Evolutionary conservation across 208 protist genomes (phyloP).

Genomic region (Vickermania spadyakhi): DNA sequence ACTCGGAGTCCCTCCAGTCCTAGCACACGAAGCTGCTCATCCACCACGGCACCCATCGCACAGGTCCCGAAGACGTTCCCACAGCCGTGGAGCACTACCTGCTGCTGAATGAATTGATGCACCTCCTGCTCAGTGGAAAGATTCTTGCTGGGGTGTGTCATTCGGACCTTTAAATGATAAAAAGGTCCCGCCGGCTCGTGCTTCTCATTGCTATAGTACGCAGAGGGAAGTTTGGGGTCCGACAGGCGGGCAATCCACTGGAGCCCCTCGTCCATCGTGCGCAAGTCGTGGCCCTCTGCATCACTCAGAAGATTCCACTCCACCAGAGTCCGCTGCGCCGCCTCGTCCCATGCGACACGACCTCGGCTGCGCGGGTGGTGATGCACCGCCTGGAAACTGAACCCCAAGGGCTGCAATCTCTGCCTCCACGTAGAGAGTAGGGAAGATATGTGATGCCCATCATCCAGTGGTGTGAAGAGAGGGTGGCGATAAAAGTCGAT

Average conservation of each 20-base stretch:
- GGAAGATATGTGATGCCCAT: no score
- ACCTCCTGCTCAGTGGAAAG: conserved; percentile 34
- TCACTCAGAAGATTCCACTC: conserved; percentile 33
- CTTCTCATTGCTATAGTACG: conserved; percentile 27
- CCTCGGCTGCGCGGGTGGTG: conserved; percentile 61
- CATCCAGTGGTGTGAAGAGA: conserved; percentile 8
- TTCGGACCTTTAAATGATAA: conserved; percentile 21
- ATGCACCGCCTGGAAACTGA: conserved; percentile 55
- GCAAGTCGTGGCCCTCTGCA: conserved; percentile 30
- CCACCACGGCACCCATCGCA: conserved; percentile 55
- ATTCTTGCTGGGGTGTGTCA: conserved; percentile 27
- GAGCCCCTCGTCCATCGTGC: conserved; percentile 63
- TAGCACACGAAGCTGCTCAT: conserved; percentile 30
- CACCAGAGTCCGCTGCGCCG: conserved; percentile 10
- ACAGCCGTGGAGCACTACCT: conserved; percentile 22
- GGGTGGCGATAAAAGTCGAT: conserved; percentile 52
- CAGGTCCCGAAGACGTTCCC: conserved; percentile 70
- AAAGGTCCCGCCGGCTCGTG: conserved; percentile 34
- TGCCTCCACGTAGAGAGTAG: conserved; percentile 11
- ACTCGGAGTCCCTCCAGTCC: conserved; percentile 49
- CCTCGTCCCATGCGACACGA: conserved; percentile 16
- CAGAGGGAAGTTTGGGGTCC: conserved; percentile 18
- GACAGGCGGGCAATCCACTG: conserved; percentile 62
- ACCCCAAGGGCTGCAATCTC: conserved; percentile 25
- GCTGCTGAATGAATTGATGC: conserved; percentile 43